Conservation (phyloP, 2,329 filamentous ascomycete species). For the Fusarium circinatum region DNA sequence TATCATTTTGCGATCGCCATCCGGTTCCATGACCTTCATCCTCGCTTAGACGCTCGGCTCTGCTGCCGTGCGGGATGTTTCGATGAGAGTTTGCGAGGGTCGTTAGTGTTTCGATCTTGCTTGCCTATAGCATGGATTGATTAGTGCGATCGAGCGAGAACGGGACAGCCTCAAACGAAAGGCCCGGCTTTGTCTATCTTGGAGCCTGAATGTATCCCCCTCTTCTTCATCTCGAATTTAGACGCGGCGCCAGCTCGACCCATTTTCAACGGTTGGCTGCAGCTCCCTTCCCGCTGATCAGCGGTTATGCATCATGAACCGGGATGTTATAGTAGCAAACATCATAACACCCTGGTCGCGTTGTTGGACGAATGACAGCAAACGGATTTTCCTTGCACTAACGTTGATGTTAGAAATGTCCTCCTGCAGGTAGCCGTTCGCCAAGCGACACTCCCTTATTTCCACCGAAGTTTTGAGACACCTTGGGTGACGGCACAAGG, state of each 20-base stretch:
- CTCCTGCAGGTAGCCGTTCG: constrained; percentile 15
- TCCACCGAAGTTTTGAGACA: constrained; percentile 5
- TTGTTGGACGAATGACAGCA: constrained; percentile 8
- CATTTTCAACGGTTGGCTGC: constrained; percentile 16
- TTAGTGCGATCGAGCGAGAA: neutral
- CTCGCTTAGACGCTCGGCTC: neutral
- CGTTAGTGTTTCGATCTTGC: neutral
- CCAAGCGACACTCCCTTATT: neutral
- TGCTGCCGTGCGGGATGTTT: neutral
- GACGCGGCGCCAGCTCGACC: neutral
- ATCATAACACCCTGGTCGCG: constrained; percentile 8
- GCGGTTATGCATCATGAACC: constrained; percentile 20
- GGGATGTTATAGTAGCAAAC: constrained; percentile 22
- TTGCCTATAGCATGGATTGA: neutral
- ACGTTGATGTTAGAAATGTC: constrained; percentile 6
- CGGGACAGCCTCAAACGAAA: neutral
- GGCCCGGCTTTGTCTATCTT: neutral
- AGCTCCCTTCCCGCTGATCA: constrained; percentile 27
- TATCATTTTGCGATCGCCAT: constrained; percentile 7
- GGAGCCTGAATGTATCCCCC: neutral
- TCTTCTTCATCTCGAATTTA: neutral
- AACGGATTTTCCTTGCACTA: neutral
- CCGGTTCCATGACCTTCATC: neutral
- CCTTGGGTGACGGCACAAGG: constrained; percentile 7
- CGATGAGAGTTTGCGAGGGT: neutral